A percentile compares a stretch with the other conserved stretches of the same genome.
Evolutionary conservation across 441 rosid genomes (phyloP).

Genomic region (Populus hybrid): DNA sequence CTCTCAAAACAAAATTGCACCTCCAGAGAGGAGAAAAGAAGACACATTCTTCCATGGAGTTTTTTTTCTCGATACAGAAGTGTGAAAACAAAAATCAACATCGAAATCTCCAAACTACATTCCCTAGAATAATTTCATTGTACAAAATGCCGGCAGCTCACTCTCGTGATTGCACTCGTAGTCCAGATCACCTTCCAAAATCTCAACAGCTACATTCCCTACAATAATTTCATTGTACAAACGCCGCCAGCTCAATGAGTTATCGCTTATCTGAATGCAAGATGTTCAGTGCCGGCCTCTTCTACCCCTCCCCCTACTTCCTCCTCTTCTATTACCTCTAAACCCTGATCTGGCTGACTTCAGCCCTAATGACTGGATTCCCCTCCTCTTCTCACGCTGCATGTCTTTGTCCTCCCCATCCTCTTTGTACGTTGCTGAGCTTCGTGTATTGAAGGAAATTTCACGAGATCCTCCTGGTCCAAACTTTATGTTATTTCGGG

Average conservation of each 20-base stretch:
- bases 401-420: slow-evolving; percentile 48
- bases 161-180: background rate
- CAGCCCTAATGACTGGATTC: slow-evolving; percentile 67
- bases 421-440: slow-evolving; percentile 53
- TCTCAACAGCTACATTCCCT: background rate
- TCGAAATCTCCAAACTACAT: background rate
- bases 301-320: slow-evolving; percentile 36
- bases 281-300: slow-evolving; percentile 31
- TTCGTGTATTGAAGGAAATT: slow-evolving; percentile 61
- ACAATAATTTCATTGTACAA: background rate
- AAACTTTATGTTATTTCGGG: slow-evolving; percentile 53
- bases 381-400: slow-evolving; percentile 50
- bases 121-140: background rate
- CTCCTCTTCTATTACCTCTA: slow-evolving; percentile 36
- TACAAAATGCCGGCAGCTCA: background rate
- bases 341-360: slow-evolving; percentile 43
- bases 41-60: background rate
- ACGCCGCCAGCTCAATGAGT: background rate
- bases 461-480: slow-evolving; percentile 90
- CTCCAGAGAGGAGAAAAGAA: background rate
- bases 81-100: background rate
- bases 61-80: background rate
- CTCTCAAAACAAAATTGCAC: background rate
- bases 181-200: background rate
- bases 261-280: background rate